These are phyloP conservation scores for Saturnispora ahearnii DNA, from an alignment of 805 yeast genomes.

Conservation along the genomic window DNA sequence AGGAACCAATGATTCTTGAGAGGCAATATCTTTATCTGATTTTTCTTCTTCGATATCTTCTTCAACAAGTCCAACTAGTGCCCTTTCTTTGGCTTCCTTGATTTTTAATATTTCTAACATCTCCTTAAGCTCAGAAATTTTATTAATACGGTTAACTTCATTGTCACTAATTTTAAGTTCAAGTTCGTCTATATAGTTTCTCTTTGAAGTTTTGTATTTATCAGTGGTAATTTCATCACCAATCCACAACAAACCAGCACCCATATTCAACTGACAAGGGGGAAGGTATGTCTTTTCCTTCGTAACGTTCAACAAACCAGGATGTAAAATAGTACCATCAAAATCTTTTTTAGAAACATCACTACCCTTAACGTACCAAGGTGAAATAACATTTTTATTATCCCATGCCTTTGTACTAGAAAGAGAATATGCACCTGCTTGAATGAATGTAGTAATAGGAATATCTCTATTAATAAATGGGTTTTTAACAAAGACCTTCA, in stretches of 20 bases:
- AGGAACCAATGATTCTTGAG: slow-evolving; percentile 9
- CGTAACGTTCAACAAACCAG: slow-evolving; percentile 52
- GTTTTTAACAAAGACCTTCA: slow-evolving; percentile 74
- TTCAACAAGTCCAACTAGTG: slow-evolving; percentile 4
- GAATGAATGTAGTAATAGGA: slow-evolving; percentile 81
- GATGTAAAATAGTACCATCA: slow-evolving; percentile 44
- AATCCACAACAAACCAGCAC: slow-evolving; percentile 73
- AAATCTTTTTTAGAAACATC: slow-evolving; percentile 64
- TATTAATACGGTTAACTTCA: slow-evolving; percentile 19
- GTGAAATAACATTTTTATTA: slow-evolving; percentile 66
- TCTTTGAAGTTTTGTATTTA: slow-evolving; percentile 24
- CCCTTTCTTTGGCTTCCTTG: slow-evolving; percentile 5
- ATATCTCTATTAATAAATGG: slow-evolving; percentile 61
- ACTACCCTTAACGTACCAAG: slow-evolving; percentile 74
- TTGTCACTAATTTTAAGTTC: slow-evolving; percentile 25
- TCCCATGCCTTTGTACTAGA: slow-evolving; percentile 87
- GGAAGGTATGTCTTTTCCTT: slow-evolving; percentile 54
- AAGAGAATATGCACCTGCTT: slow-evolving; percentile 82
- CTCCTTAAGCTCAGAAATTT: slow-evolving; percentile 23
- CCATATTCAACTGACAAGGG: slow-evolving; percentile 82
- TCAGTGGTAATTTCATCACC: slow-evolving; percentile 45
- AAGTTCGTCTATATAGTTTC: slow-evolving; percentile 22
- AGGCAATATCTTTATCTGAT: neutral
- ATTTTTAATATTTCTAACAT: slow-evolving; percentile 24
- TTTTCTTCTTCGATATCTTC: slow-evolving; percentile 10